Evolutionary conservation across 2,329 filamentous ascomycete genomes (phyloP).

Genomic region (Thelonectria rubi): DNA sequence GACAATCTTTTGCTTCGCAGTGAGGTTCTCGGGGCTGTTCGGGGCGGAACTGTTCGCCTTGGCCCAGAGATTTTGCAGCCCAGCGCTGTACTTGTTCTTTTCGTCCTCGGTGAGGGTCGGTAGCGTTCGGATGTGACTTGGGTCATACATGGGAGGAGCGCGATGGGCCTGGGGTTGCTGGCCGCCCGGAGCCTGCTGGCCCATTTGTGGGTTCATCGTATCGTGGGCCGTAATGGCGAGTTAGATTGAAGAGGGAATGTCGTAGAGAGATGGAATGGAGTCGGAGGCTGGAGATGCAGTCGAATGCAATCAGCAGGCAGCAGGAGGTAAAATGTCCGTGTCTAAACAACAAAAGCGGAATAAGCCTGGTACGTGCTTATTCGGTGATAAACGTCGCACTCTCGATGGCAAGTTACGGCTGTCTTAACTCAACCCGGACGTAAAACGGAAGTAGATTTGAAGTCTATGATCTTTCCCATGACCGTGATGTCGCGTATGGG

Average conservation of each 20-base stretch:
- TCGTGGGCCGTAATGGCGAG: not conserved
- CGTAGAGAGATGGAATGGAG: not conserved
- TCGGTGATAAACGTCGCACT: too few relatives aligned
- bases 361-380: too few relatives aligned
- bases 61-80: slow-evolving; percentile 63
- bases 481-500: slow-evolving; percentile 10
- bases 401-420: too few relatives aligned
- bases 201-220: slow-evolving; percentile 41
- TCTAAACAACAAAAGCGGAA: too few relatives aligned
- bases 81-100: slow-evolving; percentile 66
- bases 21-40: slow-evolving; percentile 58
- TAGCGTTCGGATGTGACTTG: slow-evolving; percentile 61
- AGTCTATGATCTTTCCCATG: slow-evolving; percentile 10
- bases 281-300: not conserved
- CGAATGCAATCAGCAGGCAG: not conserved
- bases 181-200: slow-evolving; percentile 38
- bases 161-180: slow-evolving; percentile 40
- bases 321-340: too few relatives aligned
- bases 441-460: not conserved
- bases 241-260: slow-evolving; percentile 2
- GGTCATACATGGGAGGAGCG: slow-evolving; percentile 57
- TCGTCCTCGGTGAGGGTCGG: slow-evolving; percentile 63
- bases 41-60: slow-evolving; percentile 58
- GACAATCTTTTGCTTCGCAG: slow-evolving; percentile 65
- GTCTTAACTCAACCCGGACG: too few relatives aligned